A percentile compares a stretch with the other conserved stretches of the same genome.
Conservation (phyloP, 192 early-diverging fungal species). For the Backusella mclennaniae region DNA sequence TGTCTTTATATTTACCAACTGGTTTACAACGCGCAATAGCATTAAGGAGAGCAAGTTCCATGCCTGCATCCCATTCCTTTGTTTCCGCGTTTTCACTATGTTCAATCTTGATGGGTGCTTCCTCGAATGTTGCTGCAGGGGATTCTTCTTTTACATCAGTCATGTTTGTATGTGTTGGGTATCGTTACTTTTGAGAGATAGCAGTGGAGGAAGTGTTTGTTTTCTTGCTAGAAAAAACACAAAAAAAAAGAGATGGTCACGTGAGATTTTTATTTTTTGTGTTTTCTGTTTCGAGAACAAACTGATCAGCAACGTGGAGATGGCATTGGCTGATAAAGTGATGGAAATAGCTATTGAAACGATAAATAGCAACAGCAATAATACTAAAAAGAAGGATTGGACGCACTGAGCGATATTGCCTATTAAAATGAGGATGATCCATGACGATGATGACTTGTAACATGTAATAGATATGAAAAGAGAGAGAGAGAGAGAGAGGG, state of each 20-base stretch:
- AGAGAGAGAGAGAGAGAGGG: too few species aligned
- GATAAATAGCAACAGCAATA: background rate
- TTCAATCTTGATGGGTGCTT: background rate
- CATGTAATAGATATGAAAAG: too few species aligned
- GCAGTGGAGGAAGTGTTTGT: background rate
- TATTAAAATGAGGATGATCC: too few species aligned
- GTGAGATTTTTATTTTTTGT: too few species aligned
- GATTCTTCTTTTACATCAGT: background rate
- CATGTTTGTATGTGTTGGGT: background rate
- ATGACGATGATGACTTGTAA: too few species aligned
- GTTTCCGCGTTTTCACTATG: background rate
- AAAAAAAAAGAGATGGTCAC: background rate
- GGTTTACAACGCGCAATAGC: conserved; percentile 49
- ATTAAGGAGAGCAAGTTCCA: conserved; percentile 49
- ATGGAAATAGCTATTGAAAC: background rate
- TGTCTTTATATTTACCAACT: conserved; percentile 37
- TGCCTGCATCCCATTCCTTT: conserved; percentile 46
- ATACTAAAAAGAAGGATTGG: background rate
- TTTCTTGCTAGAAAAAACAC: background rate
- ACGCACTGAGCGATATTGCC: too few species aligned
- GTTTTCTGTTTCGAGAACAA: background rate
- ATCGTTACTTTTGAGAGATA: background rate
- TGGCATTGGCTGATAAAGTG: background rate
- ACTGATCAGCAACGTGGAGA: background rate
- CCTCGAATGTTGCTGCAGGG: background rate